A percentile compares a stretch with the other conserved stretches of the same genome.
phyloP scores from a whole-genome alignment of 495 filamentous ascomycete genomes.

The Neurospora africana region DNA sequence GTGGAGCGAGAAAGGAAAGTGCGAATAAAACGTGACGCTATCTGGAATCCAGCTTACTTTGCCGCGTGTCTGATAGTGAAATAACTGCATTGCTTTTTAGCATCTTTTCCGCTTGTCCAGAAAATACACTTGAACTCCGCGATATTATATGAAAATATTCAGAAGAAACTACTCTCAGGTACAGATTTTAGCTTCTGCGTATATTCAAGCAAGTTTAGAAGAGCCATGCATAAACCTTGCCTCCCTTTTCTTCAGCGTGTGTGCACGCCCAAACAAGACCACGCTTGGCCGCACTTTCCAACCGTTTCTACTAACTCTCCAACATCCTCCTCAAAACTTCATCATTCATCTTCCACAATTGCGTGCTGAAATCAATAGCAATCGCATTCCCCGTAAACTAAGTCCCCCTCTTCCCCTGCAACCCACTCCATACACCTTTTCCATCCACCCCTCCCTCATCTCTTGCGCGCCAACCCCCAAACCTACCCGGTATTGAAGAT shows the following conservation, averaged over 20 bases:
- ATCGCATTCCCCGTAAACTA: slow-evolving; percentile 28
- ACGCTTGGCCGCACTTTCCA: too few relatives aligned
- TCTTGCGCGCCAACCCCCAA: slow-evolving; percentile 20
- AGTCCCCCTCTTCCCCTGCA: slow-evolving; percentile 32
- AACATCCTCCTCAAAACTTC: background rate
- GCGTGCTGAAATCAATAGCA: slow-evolving; percentile 5
- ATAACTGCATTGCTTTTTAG: background rate
- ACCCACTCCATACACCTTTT: slow-evolving; percentile 24
- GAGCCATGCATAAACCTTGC: too few relatives aligned
- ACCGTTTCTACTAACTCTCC: too few relatives aligned
- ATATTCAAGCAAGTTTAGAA: too few relatives aligned
- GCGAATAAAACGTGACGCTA: background rate
- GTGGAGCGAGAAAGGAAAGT: background rate
- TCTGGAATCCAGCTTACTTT: background rate
- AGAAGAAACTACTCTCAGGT: background rate
- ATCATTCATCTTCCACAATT: slow-evolving; percentile 13
- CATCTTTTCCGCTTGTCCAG: background rate
- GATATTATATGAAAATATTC: background rate
- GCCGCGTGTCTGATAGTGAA: background rate
- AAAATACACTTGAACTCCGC: too few relatives aligned
- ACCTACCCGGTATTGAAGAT: slow-evolving; percentile 26
- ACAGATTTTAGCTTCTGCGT: too few relatives aligned
- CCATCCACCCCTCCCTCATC: slow-evolving; percentile 25
- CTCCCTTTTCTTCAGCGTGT: too few relatives aligned
- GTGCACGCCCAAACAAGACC: too few relatives aligned